Evolutionary conservation across 768 basidiomycete species (phyloP), one percentile per base, ranked within the genome.

Genomic region (button mushroom (Agaricus bisporus)): DNA sequence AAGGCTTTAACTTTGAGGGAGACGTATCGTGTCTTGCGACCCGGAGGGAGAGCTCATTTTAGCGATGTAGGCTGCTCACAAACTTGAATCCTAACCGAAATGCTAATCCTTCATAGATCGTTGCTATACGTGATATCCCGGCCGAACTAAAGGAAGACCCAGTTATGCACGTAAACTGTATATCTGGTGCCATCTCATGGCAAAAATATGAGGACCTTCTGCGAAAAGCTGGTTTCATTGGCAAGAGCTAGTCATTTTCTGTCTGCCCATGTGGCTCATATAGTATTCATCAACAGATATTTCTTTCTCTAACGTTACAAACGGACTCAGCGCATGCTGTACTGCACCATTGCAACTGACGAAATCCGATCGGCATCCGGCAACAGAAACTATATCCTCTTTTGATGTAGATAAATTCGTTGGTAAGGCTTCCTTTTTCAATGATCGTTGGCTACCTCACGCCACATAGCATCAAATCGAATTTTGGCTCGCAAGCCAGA

Each of bases 21-120:
- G 54, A 66, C 70, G 0, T 62, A 71, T 46, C 68, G 82, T 10
- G 68, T 82, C 2, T 66, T 85, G 44, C 82, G 77, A 61, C 75
- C 78, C 8, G 80, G 80, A 48, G 82, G 83, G 8, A 70, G 80
- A n/a, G 59, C 82, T 22, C 71, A 71, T 1, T 58, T 82, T 8
- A 69, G 74, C 46, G 82, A 83, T 58, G 80, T 83, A 56, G 14
- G 74, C 54, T n/a, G 12, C 26, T 4, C 4, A 22, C 5, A 14
- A 26, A 1, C 14, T 47, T 12, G 18, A 8, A 18, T 12, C 22
- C 12, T 6, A 22, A 22, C n/a, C n/a, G 14, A 9, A 0, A 17
- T 20, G 28, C 11, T 18, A n/a, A 41, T 17, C 20, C 2, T 25
- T 15, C 25, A 17, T 56, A 81, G 80, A 75, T 79, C 36, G 57